Conservation (phyloP, 1,284 basidiomycete species). For the Acaromyces ingoldii region DNA sequence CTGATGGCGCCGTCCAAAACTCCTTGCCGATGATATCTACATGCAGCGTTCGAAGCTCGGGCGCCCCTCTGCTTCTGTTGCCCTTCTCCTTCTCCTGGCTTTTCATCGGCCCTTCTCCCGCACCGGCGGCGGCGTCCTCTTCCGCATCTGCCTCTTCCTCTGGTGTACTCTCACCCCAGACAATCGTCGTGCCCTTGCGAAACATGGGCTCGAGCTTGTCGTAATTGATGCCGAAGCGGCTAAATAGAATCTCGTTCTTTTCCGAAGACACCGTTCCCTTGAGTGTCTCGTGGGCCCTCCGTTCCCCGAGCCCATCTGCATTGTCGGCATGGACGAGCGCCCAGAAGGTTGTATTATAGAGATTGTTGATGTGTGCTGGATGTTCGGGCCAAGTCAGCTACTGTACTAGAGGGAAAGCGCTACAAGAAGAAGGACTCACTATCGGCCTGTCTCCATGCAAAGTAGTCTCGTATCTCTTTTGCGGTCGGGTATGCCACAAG, state of each 20-base stretch:
- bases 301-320: conserved; percentile 72
- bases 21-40: conserved; percentile 45
- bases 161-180: conserved; percentile 61
- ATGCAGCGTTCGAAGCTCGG: conserved; percentile 38
- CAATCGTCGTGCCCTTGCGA: conserved; percentile 78
- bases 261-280: not conserved
- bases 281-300: conserved; percentile 45
- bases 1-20: conserved; percentile 44
- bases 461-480: conserved; percentile 79
- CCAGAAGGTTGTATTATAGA: conserved; percentile 97
- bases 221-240: conserved; percentile 80
- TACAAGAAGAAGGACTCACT: conserved; percentile 58
- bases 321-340: conserved; percentile 76
- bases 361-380: conserved; percentile 91
- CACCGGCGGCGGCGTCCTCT: not conserved
- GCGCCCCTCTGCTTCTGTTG: too few species aligned
- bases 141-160: not conserved
- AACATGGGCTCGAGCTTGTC: conserved; percentile 69
- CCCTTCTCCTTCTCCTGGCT: conserved; percentile 5
- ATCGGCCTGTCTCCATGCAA: conserved; percentile 90
- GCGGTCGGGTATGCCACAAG: conserved; percentile 74
- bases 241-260: conserved; percentile 61
- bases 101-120: conserved; percentile 11
- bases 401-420: not conserved
- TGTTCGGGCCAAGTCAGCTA: not conserved